Base-by-base conservation (phyloP, 2,329 filamentous ascomycete species). In the Diaporthe eres region DNA sequence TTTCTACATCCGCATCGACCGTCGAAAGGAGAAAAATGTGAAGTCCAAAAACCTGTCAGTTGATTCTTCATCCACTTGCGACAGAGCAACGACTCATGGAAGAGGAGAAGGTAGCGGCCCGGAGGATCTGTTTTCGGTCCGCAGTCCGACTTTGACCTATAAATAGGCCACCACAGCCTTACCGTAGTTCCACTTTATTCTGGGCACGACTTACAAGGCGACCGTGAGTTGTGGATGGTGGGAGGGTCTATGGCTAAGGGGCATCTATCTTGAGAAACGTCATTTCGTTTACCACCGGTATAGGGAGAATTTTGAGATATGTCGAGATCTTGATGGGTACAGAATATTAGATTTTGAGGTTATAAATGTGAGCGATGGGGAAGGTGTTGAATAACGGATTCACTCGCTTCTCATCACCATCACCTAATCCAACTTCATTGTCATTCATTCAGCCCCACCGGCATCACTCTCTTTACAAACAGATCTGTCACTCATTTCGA, bases 151-250 rank as follows among this genome's bases (percentile, higher is more conserved):
- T 28, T 7, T 17, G 22, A 17, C 31, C 47, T 68, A 53, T 68
- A 4, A 53, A 53, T 25, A 68, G 47, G 47, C 47, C 31, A 68
- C 22, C 63, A 68, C 63, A 68, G 63, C 63, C 28, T 68, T 53
- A 25, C 22, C 13, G 31, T 37, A 68, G 47, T 39, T 53, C 63
- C 63, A 39, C 47, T 53, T 39, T 22, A 7, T 28, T 25, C 10
- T 68, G 47, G 47, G 8, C 31, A 37, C 12, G 15, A 28, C n/a
- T 53, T 47, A 53, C 63, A 68, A 25, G 63, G 8, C 47, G 31
- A 10, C 31, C 22, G 47, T 68, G 31, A 39, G 31, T 17, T 68
- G 49, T 53, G 65, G 31, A 10, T 4, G n/a, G 34, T 4, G 15
- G 25, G 31, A 28, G 49, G 31, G 39, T 70, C 47, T 39, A 1